Conservation (phyloP, 163 green algal species). For the Scenedesmus sp. region DNA sequence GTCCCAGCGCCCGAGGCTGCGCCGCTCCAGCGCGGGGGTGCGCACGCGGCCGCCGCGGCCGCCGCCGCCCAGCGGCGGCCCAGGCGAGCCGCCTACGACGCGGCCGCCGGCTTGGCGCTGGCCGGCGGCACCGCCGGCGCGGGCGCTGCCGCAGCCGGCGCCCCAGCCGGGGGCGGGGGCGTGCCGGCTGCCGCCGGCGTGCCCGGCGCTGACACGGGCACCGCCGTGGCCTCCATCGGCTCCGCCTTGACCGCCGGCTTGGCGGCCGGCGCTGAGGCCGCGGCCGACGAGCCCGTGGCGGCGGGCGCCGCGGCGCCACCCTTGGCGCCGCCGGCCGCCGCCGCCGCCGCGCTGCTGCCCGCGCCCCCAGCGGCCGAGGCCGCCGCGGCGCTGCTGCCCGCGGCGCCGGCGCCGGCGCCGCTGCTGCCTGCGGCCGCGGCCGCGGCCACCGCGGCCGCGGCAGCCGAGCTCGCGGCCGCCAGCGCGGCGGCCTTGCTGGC, state of each 20-base stretch:
- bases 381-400: neutral
- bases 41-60: too few relatives aligned
- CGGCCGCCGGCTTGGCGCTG: too few relatives aligned
- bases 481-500: conserved; percentile 1
- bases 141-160: neutral
- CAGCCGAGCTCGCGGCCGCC: neutral
- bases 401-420: conserved; percentile 12
- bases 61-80: too few relatives aligned
- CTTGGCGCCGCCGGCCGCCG: neutral
- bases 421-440: conserved; percentile 7
- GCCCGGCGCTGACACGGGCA: neutral
- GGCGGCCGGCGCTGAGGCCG: neutral
- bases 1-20: too few relatives aligned
- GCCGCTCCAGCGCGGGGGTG: too few relatives aligned
- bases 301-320: conserved; percentile 4
- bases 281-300: neutral
- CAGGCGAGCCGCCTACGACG: too few relatives aligned
- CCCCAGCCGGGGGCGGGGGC: neutral
- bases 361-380: neutral
- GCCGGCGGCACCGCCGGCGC: neutral
- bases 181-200: neutral
- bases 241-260: conserved; percentile 1
- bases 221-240: conserved; percentile 1
- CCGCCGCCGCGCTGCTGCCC: neutral
- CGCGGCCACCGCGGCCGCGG: conserved; percentile 5